Evolutionary conservation across 768 basidiomycete genomes (phyloP).

Genomic region (Serendipita indica): DNA sequence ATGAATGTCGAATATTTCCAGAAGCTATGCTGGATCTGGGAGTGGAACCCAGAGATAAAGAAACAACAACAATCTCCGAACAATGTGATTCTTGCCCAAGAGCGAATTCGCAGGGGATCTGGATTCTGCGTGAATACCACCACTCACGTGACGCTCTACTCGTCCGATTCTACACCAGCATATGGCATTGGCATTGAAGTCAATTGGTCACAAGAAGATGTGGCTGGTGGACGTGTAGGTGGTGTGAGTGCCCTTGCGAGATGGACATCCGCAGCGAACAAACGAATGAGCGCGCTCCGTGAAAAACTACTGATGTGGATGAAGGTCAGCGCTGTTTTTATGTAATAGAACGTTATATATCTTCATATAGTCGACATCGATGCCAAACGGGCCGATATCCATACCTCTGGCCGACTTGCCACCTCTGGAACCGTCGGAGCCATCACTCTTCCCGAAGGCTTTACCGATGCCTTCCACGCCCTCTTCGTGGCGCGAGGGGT

Average conservation of each 20-base stretch:
- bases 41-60: constrained; percentile 52
- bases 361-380: constrained; percentile 9
- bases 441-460: constrained; percentile 46
- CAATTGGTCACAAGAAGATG: constrained; percentile 35
- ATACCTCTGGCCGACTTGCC: constrained; percentile 57
- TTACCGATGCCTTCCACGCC: constrained; percentile 36
- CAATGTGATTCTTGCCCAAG: neutral
- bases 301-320: constrained; percentile 51
- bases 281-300: constrained; percentile 42
- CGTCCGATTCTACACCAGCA: constrained; percentile 32
- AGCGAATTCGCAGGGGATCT: constrained; percentile 67
- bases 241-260: constrained; percentile 85
- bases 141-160: constrained; percentile 44
- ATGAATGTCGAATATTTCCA: constrained; percentile 56
- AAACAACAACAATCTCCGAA: constrained; percentile 15
- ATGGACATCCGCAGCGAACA: constrained; percentile 60
- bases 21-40: constrained; percentile 78
- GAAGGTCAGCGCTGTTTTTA: constrained; percentile 30
- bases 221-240: constrained; percentile 22
- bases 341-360: constrained; percentile 1
- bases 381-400: constrained; percentile 26
- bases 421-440: constrained; percentile 35
- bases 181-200: constrained; percentile 83
- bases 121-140: constrained; percentile 60
- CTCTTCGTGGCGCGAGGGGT: constrained; percentile 19